A percentile compares a stretch with the other conserved stretches of the same genome.
Evolutionary conservation across 805 yeast genomes (phyloP).

Genomic region (Candida vartiovaarae): DNA sequence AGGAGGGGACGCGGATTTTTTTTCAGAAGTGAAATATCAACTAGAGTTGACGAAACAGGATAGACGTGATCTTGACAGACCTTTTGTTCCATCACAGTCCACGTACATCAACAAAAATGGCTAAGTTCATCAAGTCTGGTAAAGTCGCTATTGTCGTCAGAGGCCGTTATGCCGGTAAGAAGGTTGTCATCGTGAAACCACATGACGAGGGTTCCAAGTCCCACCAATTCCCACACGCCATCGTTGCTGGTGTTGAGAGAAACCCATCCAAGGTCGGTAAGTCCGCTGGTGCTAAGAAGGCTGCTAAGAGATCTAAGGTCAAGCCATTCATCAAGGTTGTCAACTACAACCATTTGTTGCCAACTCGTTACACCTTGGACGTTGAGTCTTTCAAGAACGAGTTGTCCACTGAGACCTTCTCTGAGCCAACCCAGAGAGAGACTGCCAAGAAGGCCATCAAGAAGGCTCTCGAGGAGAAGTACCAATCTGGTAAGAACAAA

Average conservation of each 20-base stretch:
- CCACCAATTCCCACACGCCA: constrained; percentile 98
- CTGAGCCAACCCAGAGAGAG: constrained; percentile 95
- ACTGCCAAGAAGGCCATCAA: constrained; percentile 98
- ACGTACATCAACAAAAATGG: constrained; percentile 46
- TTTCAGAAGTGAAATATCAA: constrained; percentile 23
- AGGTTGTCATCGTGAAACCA: constrained; percentile 96
- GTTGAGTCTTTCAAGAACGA: constrained; percentile 89
- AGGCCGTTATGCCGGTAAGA: constrained; percentile 99
- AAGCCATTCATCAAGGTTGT: constrained; percentile 98
- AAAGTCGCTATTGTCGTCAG: constrained; percentile 61
- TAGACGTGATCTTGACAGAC: constrained; percentile 5
- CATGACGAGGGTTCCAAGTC: constrained; percentile 98
- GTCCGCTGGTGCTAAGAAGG: constrained; percentile 90
- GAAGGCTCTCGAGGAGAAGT: constrained; percentile 99
- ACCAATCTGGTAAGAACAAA: constrained; percentile 98
- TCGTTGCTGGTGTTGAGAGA: constrained; percentile 98
- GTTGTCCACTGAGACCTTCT: constrained; percentile 86
- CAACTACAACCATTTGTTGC: constrained; percentile 99
- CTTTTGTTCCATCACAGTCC: constrained; percentile 9
- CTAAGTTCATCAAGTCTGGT: constrained; percentile 99
- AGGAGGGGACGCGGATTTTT: constrained; percentile 6
- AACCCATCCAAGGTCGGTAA: constrained; percentile 95
- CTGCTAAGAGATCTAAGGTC: constrained; percentile 93
- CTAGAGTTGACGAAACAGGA: background rate
- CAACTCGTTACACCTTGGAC: constrained; percentile 98